Percentiles rank a stretch among this genome's conserved stretches.
Conservation (phyloP, 768 basidiomycete genomes). For the Rhizopogon vulgaris region DNA sequence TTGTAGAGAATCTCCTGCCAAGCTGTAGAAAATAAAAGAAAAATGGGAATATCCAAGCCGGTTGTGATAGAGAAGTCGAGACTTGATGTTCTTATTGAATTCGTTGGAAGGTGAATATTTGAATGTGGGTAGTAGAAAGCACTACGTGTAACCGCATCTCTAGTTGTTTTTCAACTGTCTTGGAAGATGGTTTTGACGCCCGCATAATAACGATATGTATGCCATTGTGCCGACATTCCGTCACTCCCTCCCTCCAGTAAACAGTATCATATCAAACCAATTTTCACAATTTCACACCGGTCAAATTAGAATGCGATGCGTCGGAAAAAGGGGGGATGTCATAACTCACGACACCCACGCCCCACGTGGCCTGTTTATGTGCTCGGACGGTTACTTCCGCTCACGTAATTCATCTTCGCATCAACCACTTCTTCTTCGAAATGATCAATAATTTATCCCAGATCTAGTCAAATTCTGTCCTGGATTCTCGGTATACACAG, state of each 20-base stretch:
- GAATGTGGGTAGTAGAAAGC: constrained; percentile 2
- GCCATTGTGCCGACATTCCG: constrained; percentile 16
- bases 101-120: too few relatives aligned
- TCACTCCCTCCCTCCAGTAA: constrained; percentile 23
- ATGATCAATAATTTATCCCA: constrained; percentile 2
- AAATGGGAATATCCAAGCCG: constrained; percentile 7
- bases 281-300: constrained; percentile 18
- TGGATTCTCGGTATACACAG: neutral
- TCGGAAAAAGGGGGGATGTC: constrained; percentile 1
- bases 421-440: neutral
- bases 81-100: too few relatives aligned
- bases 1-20: constrained; percentile 13
- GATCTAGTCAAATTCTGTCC: neutral
- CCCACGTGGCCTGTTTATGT: constrained; percentile 18
- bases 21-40: neutral
- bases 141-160: neutral
- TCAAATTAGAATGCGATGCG: constrained; percentile 16
- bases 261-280: constrained; percentile 5
- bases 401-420: neutral
- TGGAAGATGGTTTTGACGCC: constrained; percentile 5
- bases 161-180: constrained; percentile 18
- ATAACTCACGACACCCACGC: constrained; percentile 1
- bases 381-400: constrained; percentile 6
- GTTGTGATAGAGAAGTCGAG: constrained; percentile 1
- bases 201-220: constrained; percentile 14